Percentiles rank a stretch among this genome's conserved stretches.
Conservation (phyloP, 768 basidiomycete genomes). For the Xerocomus potaroensis region DNA sequence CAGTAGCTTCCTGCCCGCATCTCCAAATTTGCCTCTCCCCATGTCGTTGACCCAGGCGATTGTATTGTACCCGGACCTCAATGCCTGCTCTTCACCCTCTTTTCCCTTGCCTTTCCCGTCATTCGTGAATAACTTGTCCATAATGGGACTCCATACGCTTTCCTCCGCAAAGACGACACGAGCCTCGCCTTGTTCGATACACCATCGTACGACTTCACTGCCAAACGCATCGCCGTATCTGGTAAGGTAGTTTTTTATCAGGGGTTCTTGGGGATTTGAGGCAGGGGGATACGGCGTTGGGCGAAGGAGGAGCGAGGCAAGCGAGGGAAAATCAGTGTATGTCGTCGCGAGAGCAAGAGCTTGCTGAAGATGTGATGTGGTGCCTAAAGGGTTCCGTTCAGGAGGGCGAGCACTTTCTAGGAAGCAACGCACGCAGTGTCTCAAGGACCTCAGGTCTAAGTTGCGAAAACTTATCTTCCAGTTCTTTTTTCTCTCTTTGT, state of each 20-base stretch:
- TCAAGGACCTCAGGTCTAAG: slow-evolving; percentile 76
- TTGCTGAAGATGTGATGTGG: slow-evolving; percentile 56
- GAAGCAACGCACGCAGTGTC: slow-evolving; percentile 62
- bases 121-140: slow-evolving; percentile 65
- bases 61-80: slow-evolving; percentile 42
- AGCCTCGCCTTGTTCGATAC: slow-evolving; percentile 84
- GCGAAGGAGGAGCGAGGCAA: slow-evolving; percentile 81
- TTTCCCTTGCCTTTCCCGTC: slow-evolving; percentile 21
- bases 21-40: slow-evolving; percentile 58
- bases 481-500: slow-evolving; percentile 52
- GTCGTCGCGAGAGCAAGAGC: slow-evolving; percentile 84
- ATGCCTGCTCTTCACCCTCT: slow-evolving; percentile 35
- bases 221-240: slow-evolving; percentile 82
- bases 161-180: slow-evolving; percentile 80
- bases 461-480: slow-evolving; percentile 63
- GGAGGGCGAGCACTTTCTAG: background rate
- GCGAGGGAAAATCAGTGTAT: slow-evolving; percentile 78
- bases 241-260: slow-evolving; percentile 70
- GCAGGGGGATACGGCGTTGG: slow-evolving; percentile 59
- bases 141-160: slow-evolving; percentile 51
- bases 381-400: slow-evolving; percentile 41
- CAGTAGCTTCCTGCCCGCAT: slow-evolving; percentile 61
- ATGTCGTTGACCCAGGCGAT: slow-evolving; percentile 90
- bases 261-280: slow-evolving; percentile 56
- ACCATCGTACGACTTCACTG: slow-evolving; percentile 88